Evolutionary conservation across 2,329 filamentous ascomycete species (phyloP), one percentile per base, ranked within the genome.

Genomic region (Cordyceps javanica): DNA sequence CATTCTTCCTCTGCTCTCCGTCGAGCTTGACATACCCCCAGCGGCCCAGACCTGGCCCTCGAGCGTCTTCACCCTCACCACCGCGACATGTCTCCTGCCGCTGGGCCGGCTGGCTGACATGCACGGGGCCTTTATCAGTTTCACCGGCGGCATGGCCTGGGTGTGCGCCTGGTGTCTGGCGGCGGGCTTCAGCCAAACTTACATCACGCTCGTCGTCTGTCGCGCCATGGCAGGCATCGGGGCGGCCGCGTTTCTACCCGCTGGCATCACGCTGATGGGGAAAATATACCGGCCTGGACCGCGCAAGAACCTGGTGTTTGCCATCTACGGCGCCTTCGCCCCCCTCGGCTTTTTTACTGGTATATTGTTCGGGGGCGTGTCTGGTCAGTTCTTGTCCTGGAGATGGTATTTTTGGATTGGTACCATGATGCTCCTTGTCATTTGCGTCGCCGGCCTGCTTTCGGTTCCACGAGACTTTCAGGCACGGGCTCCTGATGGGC

Each of bases 331-430:
- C 14, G 79, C 80, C 5, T 75, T 76, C 61, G 79, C 79, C 1
- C 75, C 77, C 3, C 59, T 82, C 5, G 82, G 82, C 0, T 85
- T 85, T 69, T 85, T 80, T 60, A 61, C 75, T 25, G 87, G 87
- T 5, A 86, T 89, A 59, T 82, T 88, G 65, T 76, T 87, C 53
- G 85, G 84, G 0, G 87, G 85, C 1, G 55, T 88, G 1, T 73
- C 80, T 3, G 80, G 80, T 0, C 83, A 88, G 59, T 81, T 79
- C 58, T 69, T 82, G 1, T 72, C 68, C 0, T 89, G 85, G 85
- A 69, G 79, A 4, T 88, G 83, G 82, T 89, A 86, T 67, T 89
- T 89, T 67, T 89, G 79, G 73, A 79, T 89, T 54, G 85, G 85
- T 0, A 64, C 66, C 57, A 70, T 73, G 21, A 62, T 73, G 41